phyloP scores from a whole-genome alignment of 2,329 filamentous ascomycete species.

The Pseudocercospora fuligena region DNA sequence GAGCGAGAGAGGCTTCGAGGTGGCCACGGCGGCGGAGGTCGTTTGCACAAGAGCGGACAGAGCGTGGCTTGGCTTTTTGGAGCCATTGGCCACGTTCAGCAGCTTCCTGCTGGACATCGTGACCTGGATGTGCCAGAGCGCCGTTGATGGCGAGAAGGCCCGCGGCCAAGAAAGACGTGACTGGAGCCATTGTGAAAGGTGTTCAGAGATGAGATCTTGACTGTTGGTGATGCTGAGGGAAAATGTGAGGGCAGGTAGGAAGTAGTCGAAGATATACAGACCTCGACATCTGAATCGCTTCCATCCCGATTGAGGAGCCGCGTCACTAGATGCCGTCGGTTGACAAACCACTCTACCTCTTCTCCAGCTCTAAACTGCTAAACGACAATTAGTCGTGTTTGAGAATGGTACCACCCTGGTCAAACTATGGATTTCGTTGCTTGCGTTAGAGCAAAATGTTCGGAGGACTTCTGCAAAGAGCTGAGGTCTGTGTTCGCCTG shows the following conservation, averaged over 20 bases:
- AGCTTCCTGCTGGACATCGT: constrained; percentile 29
- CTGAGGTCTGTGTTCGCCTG: background rate
- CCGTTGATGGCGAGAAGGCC: constrained; percentile 20
- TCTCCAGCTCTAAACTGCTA: background rate
- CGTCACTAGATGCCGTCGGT: constrained; percentile 11
- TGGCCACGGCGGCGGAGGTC: constrained; percentile 30
- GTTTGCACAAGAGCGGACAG: constrained; percentile 30
- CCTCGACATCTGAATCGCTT: background rate
- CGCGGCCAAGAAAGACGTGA: constrained; percentile 23
- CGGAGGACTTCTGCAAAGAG: background rate
- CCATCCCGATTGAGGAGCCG: background rate
- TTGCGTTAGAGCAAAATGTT: background rate
- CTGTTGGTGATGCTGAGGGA: background rate
- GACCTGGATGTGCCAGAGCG: constrained; percentile 33
- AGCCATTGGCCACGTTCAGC: constrained; percentile 31
- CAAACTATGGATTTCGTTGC: background rate
- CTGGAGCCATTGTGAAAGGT: constrained; percentile 21
- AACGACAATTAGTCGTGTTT: background rate
- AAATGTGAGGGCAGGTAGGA: background rate
- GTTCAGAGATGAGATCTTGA: background rate
- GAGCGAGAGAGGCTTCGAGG: constrained; percentile 27
- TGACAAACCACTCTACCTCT: background rate
- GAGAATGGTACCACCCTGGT: background rate
- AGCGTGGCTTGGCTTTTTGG: constrained; percentile 27
- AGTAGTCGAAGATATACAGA: constrained; percentile 13